phyloP scores from a whole-genome alignment of 139 green algal genomes.

The Penium margaritaceum region DNA sequence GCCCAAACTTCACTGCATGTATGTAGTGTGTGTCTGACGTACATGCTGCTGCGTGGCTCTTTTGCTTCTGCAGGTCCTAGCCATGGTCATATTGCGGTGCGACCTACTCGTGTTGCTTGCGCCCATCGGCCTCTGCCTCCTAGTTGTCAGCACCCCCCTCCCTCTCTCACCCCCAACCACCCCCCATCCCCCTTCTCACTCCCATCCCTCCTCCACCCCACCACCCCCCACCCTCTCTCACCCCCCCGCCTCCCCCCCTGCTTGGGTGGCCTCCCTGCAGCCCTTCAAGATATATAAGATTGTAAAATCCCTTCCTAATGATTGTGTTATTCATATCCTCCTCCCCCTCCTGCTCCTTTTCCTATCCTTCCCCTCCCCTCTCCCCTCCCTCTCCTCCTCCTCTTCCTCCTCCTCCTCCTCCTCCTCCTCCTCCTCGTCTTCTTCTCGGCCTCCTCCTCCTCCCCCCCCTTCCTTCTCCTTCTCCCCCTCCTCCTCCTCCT shows the following conservation, averaged over 20 bases:
- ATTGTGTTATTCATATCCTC: too few species aligned
- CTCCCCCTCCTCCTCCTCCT: not conserved
- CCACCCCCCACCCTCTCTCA: not conserved
- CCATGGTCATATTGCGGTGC: constrained; percentile 63
- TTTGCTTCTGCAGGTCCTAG: constrained; percentile 45
- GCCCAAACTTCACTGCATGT: too few species aligned
- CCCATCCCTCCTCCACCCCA: not conserved
- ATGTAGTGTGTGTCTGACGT: too few species aligned
- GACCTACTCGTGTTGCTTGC: constrained; percentile 65
- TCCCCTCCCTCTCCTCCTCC: too few species aligned
- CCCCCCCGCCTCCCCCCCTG: not conserved
- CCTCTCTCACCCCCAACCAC: not conserved
- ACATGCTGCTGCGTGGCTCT: too few species aligned
- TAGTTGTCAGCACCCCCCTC: constrained; percentile 34
- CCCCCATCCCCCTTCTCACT: not conserved
- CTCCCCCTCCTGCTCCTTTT: too few species aligned
- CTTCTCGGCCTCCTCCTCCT: not conserved
- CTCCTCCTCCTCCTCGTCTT: not conserved
- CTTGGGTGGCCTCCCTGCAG: not conserved
- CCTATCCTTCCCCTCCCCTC: too few species aligned
- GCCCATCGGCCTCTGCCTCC: constrained; percentile 59
- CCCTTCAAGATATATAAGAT: too few species aligned
- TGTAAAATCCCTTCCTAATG: too few species aligned
- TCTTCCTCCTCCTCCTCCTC: too few species aligned
- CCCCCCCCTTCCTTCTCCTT: not conserved